Evolutionary conservation across 2,329 filamentous ascomycete species (phyloP).

Genomic region (Ceratocystiopsis sp.): DNA sequence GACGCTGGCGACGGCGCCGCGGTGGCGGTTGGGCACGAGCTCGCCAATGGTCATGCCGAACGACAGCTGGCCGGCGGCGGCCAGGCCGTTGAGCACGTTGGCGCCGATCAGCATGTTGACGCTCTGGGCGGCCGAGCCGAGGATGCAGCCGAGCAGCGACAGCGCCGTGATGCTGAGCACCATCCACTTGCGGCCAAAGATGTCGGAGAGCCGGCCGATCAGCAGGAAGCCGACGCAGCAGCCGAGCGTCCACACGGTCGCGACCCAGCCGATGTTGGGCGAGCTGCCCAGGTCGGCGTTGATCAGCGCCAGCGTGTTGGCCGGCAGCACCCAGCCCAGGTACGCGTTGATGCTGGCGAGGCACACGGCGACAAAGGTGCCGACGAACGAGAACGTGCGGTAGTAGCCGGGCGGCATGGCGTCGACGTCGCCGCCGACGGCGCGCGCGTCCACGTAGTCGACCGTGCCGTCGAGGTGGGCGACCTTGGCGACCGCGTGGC

Average conservation of each 20-base stretch:
- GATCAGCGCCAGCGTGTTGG: conserved; percentile 20
- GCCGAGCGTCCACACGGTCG: conserved; percentile 21
- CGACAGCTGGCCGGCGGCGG: conserved; percentile 23
- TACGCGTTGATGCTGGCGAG: conserved; percentile 18
- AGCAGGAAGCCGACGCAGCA: conserved; percentile 23
- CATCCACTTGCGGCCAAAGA: conserved; percentile 26
- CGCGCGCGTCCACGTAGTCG: conserved; percentile 23
- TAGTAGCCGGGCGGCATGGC: conserved; percentile 25
- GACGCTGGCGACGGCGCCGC: conserved; percentile 19
- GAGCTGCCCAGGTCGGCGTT: conserved; percentile 18
- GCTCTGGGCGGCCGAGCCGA: conserved; percentile 18
- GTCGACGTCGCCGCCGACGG: conserved; percentile 23
- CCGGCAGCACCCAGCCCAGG: conserved; percentile 19
- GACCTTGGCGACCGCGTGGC: conserved; percentile 15
- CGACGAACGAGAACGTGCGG: conserved; percentile 21
- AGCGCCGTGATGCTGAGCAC: conserved; percentile 18
- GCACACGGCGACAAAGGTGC: conserved; percentile 21
- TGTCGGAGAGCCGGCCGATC: conserved; percentile 24
- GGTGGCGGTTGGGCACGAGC: conserved; percentile 24
- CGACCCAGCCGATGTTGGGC: conserved; percentile 17
- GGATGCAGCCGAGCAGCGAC: conserved; percentile 20
- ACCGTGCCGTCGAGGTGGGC: conserved; percentile 23
- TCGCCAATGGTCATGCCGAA: conserved; percentile 25
- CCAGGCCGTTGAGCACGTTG: conserved; percentile 21
- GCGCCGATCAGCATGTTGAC: conserved; percentile 21